Base-by-base conservation (phyloP, 2,329 filamentous ascomycete species). In the Penicillium hesseltinei region DNA sequence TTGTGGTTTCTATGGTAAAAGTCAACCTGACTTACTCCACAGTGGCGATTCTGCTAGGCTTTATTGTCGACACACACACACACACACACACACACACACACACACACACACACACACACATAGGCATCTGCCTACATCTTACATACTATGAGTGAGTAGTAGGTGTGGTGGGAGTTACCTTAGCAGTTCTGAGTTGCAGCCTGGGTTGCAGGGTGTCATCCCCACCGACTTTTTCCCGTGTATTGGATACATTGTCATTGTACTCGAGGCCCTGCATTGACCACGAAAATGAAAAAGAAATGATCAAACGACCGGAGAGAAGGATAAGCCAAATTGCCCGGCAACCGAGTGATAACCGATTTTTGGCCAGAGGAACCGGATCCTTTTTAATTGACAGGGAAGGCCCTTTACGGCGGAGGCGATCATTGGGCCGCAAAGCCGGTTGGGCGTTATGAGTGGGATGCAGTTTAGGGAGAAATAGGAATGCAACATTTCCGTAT, bases 391-490 rank as follows among this genome's bases (percentile, higher is more conserved):
- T 42, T 35, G 44, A 46, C 54, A 57, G 29, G 49, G 54, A 49
- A 52, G 48, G 47, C 46, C 48, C 56, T 38, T 53, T 23, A 31
- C 43, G 31, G 57, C 52, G 64, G 63, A 60, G 62, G 62, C 57
- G 57, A 61, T 52, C 53, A 62, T 66, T 64, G 64, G 64, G 64
- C 64, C 63, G 63, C 64, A 64, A 66, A 51, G 36, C 46, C 39
- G 39, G 48, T 64, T 61, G 63, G 62, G 62, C 62, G 56, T 53
- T 58, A 35, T 45, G 25, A 11, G 23, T 25, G 25, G 47, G 27
- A 44, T 54, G 43, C 6, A 36, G 2, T 44, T 52, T 46, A 53
- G 48, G 54, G 23, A 46, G 43, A 47, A 57, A 57, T 57, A 53
- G 54, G 54, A 47, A 57, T 40, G 7, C 33, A n/a, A 45, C 38